Evolutionary conservation across 495 filamentous ascomycete species (phyloP), one percentile per base, ranked within the genome.

Genomic region (Aspergillus saccharolyticus): DNA sequence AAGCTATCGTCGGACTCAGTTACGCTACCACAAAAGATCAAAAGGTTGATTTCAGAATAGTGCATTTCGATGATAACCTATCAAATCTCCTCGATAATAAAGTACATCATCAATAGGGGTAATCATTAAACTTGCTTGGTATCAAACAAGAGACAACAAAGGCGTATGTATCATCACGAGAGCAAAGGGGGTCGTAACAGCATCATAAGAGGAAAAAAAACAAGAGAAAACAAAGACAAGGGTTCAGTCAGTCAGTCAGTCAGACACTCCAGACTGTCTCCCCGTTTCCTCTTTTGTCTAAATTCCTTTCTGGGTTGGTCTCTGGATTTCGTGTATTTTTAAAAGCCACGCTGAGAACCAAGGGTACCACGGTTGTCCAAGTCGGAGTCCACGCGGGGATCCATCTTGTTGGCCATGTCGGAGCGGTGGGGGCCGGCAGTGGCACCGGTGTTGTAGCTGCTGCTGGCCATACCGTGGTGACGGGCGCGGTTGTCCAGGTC

Each of bases 391-490:
- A 54, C 42, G 19, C 53, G 42, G 22, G 53, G 53, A 19, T 54
- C 53, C 20, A 44, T 12, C 42, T 54, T 46, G 53, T 54, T 54
- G 19, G 53, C 53, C 5, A 46, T 46, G 20, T 45, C 28, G 20
- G 53, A 54, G 51, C 61, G 61, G 68, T 74, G 75, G 8, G 72
- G 79, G 4, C 54, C 54, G 6, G 22, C 28, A 17, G 24, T 22
- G 42, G 17, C 33, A 6, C 12, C 12, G 33, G 33, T 39, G 33
- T 39, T 39, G 33, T 39, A 39, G 30, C 48, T 51, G 48, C 48
- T 51, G 15, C 42, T 25, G 0, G 28, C 42, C 28, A 44, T 15
- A 16, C 12, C 42, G 5, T 45, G n/a, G 46, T 24, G 46, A 14
- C 21, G 46, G 21, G 46, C 46, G 28, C 42, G 52, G 52, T 54